Percentiles rank a stretch among this genome's conserved stretches.
phyloP scores from a whole-genome alignment of 768 basidiomycete species.

The Thelephora aurantiotincta region DNA sequence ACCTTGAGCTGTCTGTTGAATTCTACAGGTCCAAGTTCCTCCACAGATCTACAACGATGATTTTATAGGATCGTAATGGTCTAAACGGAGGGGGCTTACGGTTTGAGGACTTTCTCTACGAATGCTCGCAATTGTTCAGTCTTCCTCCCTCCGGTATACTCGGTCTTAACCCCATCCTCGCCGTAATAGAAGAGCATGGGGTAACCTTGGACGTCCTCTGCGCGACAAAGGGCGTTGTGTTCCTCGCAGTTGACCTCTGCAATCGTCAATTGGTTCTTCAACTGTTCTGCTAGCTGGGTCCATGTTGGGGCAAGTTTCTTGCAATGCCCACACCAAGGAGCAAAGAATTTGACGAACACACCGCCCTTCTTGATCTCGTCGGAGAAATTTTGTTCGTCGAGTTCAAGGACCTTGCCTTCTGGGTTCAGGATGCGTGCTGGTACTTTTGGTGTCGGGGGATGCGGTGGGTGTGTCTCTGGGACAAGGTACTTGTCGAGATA shows the following conservation, averaged over 20 bases:
- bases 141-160: conserved; percentile 64
- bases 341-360: conserved; percentile 70
- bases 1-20: conserved; percentile 28
- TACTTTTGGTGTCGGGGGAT: conserved; percentile 18
- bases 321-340: conserved; percentile 97
- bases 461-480: conserved; percentile 9
- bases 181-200: conserved; percentile 65
- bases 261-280: conserved; percentile 61
- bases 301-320: conserved; percentile 83
- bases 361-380: conserved; percentile 30
- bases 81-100: conserved; percentile 33
- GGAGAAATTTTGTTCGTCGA: conserved; percentile 34
- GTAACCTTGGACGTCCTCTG: conserved; percentile 61
- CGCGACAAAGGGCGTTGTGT: conserved; percentile 48
- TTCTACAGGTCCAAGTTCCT: conserved; percentile 26
- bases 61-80: conserved; percentile 1
- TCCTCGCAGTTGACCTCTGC: conserved; percentile 87
- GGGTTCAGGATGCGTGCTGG: conserved; percentile 27
- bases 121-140: conserved; percentile 61
- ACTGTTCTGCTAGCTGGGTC: conserved; percentile 53
- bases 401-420: conserved; percentile 22
- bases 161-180: conserved; percentile 39
- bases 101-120: conserved; percentile 56
- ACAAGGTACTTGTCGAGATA: conserved; percentile 38
- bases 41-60: conserved; percentile 19